These are phyloP conservation scores for Cyberlindnera galapagoensis DNA, from an alignment of 805 yeast species.

Conservation along the genomic window DNA sequence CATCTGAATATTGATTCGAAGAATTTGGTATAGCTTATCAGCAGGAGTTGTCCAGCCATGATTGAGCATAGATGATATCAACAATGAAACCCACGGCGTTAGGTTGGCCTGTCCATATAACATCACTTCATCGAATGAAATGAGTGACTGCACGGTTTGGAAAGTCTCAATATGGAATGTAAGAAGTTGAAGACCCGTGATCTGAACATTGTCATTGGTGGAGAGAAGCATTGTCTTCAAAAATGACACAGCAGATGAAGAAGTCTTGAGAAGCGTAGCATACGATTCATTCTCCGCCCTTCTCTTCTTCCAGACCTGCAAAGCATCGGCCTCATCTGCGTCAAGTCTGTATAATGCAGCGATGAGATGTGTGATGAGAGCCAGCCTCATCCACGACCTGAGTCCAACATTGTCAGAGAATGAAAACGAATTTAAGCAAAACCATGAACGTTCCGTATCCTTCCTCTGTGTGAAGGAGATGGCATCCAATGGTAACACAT, in stretches of 20 bases:
- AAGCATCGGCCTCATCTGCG: conserved; percentile 1
- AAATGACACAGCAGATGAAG: conserved; percentile 26
- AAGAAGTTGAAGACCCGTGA: conserved; percentile 25
- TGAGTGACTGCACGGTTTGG: neutral
- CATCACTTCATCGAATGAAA: conserved; percentile 7
- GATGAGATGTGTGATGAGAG: conserved; percentile 30
- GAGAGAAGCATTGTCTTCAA: conserved; percentile 6
- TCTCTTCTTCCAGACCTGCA: conserved; percentile 23
- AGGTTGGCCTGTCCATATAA: conserved; percentile 10
- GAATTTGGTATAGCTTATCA: conserved; percentile 17
- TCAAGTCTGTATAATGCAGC: conserved; percentile 9
- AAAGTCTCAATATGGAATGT: conserved; percentile 20
- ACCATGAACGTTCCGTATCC: conserved; percentile 7
- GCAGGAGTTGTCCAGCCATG: conserved; percentile 15
- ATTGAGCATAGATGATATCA: conserved; percentile 12
- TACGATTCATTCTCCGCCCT: conserved; percentile 24
- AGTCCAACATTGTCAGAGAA: conserved; percentile 5
- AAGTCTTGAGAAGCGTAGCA: conserved; percentile 16
- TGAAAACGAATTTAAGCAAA: conserved; percentile 23
- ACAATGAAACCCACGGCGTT: conserved; percentile 17
- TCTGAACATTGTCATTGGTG: conserved; percentile 2
- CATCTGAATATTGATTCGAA: conserved; percentile 29
- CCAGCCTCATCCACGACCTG: conserved; percentile 35
- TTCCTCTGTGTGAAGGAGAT: conserved; percentile 1
- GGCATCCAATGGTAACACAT: neutral